These are phyloP conservation scores for Tetracladium maxilliforme DNA, from an alignment of 2,329 filamentous ascomycete species.

Conservation along the genomic window DNA sequence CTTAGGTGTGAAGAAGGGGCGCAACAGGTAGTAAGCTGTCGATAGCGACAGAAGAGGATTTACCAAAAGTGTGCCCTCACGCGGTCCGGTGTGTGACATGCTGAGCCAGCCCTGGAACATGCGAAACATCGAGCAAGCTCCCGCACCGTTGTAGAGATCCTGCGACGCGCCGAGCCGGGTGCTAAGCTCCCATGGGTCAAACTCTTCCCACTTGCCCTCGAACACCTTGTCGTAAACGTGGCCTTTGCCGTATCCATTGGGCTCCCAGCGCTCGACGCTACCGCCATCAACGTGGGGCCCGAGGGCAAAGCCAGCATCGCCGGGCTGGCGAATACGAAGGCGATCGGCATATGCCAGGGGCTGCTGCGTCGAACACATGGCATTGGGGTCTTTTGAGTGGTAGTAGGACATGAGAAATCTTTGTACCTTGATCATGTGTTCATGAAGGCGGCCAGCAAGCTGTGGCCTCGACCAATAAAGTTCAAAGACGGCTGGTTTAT, in stretches of 20 bases:
- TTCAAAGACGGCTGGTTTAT: slow-evolving; percentile 58
- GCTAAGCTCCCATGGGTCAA: slow-evolving; percentile 75
- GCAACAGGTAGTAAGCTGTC: slow-evolving; percentile 63
- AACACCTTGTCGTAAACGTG: slow-evolving; percentile 60
- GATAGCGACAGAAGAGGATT: slow-evolving; percentile 61
- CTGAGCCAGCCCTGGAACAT: slow-evolving; percentile 72
- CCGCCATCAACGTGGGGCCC: slow-evolving; percentile 60
- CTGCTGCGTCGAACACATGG: slow-evolving; percentile 32
- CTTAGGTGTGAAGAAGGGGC: slow-evolving; percentile 60
- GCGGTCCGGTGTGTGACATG: slow-evolving; percentile 55
- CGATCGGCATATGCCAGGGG: slow-evolving; percentile 54
- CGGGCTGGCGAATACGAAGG: slow-evolving; percentile 49
- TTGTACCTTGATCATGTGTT: slow-evolving; percentile 46
- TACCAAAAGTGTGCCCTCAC: slow-evolving; percentile 64
- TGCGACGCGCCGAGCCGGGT: slow-evolving; percentile 49
- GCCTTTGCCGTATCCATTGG: slow-evolving; percentile 44
- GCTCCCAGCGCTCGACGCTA: slow-evolving; percentile 59
- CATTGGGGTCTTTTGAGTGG: slow-evolving; percentile 30
- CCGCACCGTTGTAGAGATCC: slow-evolving; percentile 69
- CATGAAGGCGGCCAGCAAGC: slow-evolving; percentile 50
- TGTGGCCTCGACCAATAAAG: slow-evolving; percentile 63
- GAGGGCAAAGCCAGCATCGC: slow-evolving; percentile 50
- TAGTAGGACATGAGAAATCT: slow-evolving; percentile 42
- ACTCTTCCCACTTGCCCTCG: slow-evolving; percentile 59
- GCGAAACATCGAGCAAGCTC: slow-evolving; percentile 67